These are phyloP conservation scores for Pichia sp. DNA, from an alignment of 1,139 yeast species.

Conservation along the genomic window DNA sequence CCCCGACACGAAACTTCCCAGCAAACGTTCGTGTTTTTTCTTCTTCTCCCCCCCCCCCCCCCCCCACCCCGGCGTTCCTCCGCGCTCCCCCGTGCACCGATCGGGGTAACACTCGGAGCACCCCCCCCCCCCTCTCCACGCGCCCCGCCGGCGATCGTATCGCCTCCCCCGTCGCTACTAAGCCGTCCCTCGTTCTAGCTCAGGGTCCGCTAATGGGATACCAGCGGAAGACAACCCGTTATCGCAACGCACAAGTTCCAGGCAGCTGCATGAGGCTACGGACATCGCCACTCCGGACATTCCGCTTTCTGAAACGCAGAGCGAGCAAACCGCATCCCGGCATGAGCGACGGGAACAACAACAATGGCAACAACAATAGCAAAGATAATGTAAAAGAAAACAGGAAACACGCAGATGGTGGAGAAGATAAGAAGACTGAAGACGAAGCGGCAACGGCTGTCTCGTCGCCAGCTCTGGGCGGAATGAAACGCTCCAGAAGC, in stretches of 20 bases:
- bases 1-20: neutral
- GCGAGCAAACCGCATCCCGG: neutral
- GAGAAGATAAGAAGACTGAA: neutral
- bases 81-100: no score
- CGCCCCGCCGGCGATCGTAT: no score
- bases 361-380: neutral
- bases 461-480: neutral
- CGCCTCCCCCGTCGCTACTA: no score
- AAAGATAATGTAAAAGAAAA: neutral
- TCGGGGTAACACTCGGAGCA: no score
- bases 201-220: no score
- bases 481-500: neutral
- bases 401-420: neutral
- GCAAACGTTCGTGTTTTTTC: neutral
- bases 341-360: neutral
- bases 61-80: neutral
- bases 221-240: no score
- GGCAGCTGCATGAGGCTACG: neutral
- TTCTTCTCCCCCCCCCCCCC: neutral
- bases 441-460: no score
- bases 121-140: no score
- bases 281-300: neutral
- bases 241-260: no score
- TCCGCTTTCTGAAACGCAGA: neutral
- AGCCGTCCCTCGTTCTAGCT: no score